Evolutionary conservation across 345 rosid species (phyloP).

Genomic region (Gynandropsis gynandra): DNA sequence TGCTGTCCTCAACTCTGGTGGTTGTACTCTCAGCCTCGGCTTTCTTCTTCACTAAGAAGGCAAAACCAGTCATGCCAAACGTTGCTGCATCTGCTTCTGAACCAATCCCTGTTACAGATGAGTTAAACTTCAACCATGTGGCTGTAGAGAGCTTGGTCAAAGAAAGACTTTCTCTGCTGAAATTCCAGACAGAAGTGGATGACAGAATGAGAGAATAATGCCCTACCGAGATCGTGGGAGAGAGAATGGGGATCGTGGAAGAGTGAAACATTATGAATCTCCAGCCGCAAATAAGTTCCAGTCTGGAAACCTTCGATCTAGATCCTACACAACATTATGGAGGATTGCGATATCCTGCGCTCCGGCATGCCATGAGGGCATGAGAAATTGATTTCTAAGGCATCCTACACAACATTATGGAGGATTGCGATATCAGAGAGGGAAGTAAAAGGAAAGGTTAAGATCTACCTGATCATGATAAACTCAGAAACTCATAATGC

Average conservation of each 20-base stretch:
- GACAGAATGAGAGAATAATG: neutral
- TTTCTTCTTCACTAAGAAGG: constrained; percentile 29
- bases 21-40: constrained; percentile 33
- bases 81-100: constrained; percentile 9
- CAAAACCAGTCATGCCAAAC: neutral
- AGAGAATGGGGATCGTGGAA: too few relatives aligned
- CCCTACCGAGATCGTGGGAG: constrained; percentile 30
- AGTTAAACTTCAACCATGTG: too few relatives aligned
- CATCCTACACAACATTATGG: too few relatives aligned
- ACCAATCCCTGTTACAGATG: neutral
- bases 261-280: too few relatives aligned
- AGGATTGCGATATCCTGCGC: too few relatives aligned
- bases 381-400: too few relatives aligned
- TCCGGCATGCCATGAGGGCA: too few relatives aligned
- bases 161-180: constrained; percentile 27
- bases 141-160: constrained; percentile 8
- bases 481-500: constrained; percentile 67
- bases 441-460: neutral
- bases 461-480: neutral
- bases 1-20: constrained; percentile 27
- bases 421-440: neutral
- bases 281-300: too few relatives aligned
- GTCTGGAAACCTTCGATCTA: too few relatives aligned
- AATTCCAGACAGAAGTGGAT: constrained; percentile 38
- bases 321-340: too few relatives aligned